Conservation (phyloP, 768 basidiomycete genomes). For the Tylopilus vinaceipallidus region DNA sequence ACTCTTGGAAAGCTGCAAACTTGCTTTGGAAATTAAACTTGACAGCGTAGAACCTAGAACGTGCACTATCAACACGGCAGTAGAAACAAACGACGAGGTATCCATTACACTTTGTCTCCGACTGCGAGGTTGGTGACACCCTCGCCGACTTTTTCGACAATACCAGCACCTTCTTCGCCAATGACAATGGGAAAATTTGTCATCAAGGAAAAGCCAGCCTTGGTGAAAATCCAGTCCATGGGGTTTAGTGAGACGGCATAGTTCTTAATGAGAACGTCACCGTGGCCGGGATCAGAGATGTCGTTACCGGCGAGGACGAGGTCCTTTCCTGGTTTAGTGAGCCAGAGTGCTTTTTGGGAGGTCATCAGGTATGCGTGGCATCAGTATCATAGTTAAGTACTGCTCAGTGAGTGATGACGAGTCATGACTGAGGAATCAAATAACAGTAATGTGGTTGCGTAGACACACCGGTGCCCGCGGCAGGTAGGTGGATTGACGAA, state of each 20-base stretch:
- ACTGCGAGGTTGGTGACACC: slow-evolving; percentile 30
- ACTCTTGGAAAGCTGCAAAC: slow-evolving; percentile 1
- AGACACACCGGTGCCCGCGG: no score
- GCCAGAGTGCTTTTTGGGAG: slow-evolving; percentile 11
- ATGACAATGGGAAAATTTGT: slow-evolving; percentile 36
- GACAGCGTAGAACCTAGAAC: neutral
- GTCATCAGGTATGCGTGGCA: neutral
- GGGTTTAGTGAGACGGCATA: slow-evolving; percentile 42
- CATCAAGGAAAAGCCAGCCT: slow-evolving; percentile 11
- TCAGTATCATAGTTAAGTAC: no score
- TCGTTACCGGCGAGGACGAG: slow-evolving; percentile 1
- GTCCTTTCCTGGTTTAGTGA: neutral
- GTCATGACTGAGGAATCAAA: no score
- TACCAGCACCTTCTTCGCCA: slow-evolving; percentile 37
- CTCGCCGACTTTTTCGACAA: slow-evolving; percentile 34
- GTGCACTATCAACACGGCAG: neutral
- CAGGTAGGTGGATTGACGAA: no score
- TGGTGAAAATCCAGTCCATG: slow-evolving; percentile 29
- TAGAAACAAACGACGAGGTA: neutral
- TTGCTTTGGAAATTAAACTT: slow-evolving; percentile 1
- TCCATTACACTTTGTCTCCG: slow-evolving; percentile 34
- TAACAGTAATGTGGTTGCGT: no score
- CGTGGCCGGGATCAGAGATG: slow-evolving; percentile 33
- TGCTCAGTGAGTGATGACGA: no score
- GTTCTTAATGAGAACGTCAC: slow-evolving; percentile 41